Base-by-base conservation (phyloP, 768 basidiomycete genomes). In the Termitomyces sp. region DNA sequence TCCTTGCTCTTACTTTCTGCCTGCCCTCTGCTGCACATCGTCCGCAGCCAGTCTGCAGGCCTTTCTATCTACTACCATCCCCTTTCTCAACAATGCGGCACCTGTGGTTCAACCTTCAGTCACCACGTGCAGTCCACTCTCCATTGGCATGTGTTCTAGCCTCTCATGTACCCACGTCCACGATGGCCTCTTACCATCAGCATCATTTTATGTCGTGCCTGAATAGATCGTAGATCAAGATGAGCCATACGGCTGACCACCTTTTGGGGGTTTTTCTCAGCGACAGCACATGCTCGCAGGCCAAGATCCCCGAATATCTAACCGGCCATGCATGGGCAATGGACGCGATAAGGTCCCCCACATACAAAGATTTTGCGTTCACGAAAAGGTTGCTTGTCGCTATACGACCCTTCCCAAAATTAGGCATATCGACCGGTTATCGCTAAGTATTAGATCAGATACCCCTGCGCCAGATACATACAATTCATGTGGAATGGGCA, bases 191-290 rank as follows among this genome's bases (percentile, higher is more conserved):
- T 8, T 28, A 40, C 39, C 39, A 40, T 40, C 40, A 19, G n/a
- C 41, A 21, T 42, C 41, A 34, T 58, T 32, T 25, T 19, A 34
- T 17, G 5, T 41, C 28, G 61, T 61, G 57, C 61, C 61, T 61
- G 58, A 47, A 19, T 16, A 61, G 57, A 61, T 59, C 52, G 14
- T 19, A 44, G 39, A 52, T 52, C 57, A 56, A 55, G 59, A 60
- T 60, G 44, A 35, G 32, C 54, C 46, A 47, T 32, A 47, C 46
- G 16, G 21, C 21, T 42, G 19, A 5, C 3, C 3, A 5, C 51
- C 25, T 32, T 37, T 59, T 28, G 58, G 53, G 35, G 35, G 46
- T 46, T 16, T 25, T 28, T 39, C 35, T 35, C 56, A 42, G 37
- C 43, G 21, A 46, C 25, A 23, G 7, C 46, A 19, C 30, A 58